Evolutionary conservation across 1,139 yeast genomes (phyloP).

Genomic region (Sugiyamaella neomexicana): DNA sequence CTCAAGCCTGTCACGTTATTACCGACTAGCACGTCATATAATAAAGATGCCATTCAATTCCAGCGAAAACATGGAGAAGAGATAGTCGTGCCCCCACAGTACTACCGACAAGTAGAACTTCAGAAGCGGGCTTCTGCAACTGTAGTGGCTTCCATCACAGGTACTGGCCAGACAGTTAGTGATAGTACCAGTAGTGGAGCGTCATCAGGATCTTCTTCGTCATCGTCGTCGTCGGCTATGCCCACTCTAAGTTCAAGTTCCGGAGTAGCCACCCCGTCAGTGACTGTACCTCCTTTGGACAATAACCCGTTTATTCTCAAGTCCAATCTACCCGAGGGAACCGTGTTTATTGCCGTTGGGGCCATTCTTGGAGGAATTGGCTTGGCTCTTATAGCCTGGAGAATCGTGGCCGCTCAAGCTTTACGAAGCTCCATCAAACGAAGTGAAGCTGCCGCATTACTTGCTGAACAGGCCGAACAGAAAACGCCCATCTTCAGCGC

Average conservation of each 20-base stretch:
- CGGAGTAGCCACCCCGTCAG: conserved; percentile 50
- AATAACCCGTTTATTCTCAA: conserved; percentile 62
- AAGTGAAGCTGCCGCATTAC: conserved; percentile 24
- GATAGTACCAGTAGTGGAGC: not conserved
- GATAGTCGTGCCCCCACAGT: too few relatives aligned
- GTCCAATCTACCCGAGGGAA: conserved; percentile 60
- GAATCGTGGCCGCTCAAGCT: conserved; percentile 30
- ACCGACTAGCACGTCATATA: not conserved
- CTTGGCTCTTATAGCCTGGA: conserved; percentile 46
- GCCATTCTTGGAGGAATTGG: conserved; percentile 60
- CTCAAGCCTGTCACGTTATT: not conserved
- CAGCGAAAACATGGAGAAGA: not conserved
- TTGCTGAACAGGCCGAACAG: conserved; percentile 15
- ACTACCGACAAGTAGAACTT: too few relatives aligned
- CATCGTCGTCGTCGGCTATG: conserved; percentile 7
- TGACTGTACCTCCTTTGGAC: conserved; percentile 61
- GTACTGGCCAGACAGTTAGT: conserved; percentile 6
- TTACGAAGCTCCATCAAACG: conserved; percentile 30
- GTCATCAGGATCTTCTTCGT: not conserved
- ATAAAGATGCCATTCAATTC: not conserved
- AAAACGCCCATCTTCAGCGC: conserved; percentile 16
- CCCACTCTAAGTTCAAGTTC: conserved; percentile 14
- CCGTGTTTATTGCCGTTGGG: conserved; percentile 80
- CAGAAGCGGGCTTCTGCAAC: conserved; percentile 4
- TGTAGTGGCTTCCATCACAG: conserved; percentile 9